These are phyloP conservation scores for Metarhizium sp. DNA, from an alignment of 2,329 filamentous ascomycete species.

Conservation along the genomic window DNA sequence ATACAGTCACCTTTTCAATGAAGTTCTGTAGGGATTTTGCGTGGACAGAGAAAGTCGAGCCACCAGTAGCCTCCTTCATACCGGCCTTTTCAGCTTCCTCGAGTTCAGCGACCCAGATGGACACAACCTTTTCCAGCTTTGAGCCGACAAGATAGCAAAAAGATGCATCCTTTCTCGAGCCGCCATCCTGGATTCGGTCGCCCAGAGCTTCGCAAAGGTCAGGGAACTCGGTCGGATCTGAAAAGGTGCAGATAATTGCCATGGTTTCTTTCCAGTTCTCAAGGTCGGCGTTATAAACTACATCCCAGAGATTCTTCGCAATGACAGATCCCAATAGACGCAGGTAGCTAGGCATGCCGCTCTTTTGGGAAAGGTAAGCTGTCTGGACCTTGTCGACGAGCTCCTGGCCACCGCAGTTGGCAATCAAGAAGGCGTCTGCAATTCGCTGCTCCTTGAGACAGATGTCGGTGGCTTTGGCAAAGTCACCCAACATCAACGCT, in stretches of 20 bases:
- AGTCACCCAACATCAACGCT: constrained; percentile 81
- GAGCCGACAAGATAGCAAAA: constrained; percentile 96
- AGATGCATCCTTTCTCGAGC: constrained; percentile 76
- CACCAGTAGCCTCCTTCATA: constrained; percentile 57
- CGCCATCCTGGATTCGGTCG: constrained; percentile 75
- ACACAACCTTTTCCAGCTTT: constrained; percentile 93
- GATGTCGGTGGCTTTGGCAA: constrained; percentile 80
- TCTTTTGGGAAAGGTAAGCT: constrained; percentile 78
- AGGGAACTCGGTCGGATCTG: constrained; percentile 81
- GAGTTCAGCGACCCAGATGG: constrained; percentile 87
- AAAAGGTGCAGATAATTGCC: constrained; percentile 92
- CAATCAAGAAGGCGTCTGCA: constrained; percentile 95
- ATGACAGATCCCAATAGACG: constrained; percentile 86
- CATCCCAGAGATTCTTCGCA: constrained; percentile 94
- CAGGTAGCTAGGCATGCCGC: constrained; percentile 80
- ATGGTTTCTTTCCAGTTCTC: constrained; percentile 95
- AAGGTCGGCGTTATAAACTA: constrained; percentile 92
- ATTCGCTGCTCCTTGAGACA: constrained; percentile 83
- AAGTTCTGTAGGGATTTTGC: constrained; percentile 82
- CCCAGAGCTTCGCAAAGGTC: constrained; percentile 92
- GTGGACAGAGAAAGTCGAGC: constrained; percentile 86
- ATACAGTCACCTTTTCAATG: constrained; percentile 96
- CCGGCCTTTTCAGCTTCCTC: constrained; percentile 72
- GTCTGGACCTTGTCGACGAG: constrained; percentile 90
- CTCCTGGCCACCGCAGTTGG: constrained; percentile 89